Conservation (phyloP, 257 asterid species). For the Vinca minor region DNA sequence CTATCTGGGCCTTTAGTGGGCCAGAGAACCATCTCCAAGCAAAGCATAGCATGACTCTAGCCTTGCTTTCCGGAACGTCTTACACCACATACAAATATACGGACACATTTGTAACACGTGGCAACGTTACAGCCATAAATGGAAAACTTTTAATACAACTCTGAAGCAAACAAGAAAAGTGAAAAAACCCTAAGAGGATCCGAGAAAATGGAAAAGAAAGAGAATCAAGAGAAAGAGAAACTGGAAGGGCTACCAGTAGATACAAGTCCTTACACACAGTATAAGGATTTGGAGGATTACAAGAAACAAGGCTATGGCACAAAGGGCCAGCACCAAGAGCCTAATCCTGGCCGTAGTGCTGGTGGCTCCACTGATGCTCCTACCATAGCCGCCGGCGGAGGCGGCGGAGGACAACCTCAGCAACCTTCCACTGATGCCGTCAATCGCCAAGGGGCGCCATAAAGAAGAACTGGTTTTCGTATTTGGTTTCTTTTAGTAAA, state of each 20-base stretch:
- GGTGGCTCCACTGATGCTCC: conserved; percentile 90
- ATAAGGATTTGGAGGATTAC: conserved; percentile 80
- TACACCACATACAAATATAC: conserved; percentile 25
- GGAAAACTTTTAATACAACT: neutral
- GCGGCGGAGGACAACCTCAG: conserved; percentile 18
- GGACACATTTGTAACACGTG: conserved; percentile 28
- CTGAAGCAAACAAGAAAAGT: neutral
- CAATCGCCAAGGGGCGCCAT: conserved; percentile 26
- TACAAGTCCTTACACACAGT: conserved; percentile 77
- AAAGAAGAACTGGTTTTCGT: no score
- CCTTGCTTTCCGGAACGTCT: conserved; percentile 15
- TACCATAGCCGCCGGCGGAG: conserved; percentile 29
- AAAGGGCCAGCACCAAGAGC: conserved; percentile 53
- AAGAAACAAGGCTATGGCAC: conserved; percentile 75
- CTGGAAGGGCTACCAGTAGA: conserved; percentile 57
- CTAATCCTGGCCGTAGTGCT: conserved; percentile 79
- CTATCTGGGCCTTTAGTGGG: no score
- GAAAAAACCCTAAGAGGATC: conserved; percentile 40
- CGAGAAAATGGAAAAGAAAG: no score
- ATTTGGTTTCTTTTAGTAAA: no score
- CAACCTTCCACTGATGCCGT: conserved; percentile 28
- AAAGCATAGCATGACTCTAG: conserved; percentile 20
- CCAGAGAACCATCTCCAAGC: no score
- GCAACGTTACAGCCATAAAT: conserved; percentile 6
- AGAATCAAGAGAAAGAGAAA: conserved; percentile 17